Base-by-base conservation (phyloP, 2,329 filamentous ascomycete species). In the Alternaria novae-zelandiae region DNA sequence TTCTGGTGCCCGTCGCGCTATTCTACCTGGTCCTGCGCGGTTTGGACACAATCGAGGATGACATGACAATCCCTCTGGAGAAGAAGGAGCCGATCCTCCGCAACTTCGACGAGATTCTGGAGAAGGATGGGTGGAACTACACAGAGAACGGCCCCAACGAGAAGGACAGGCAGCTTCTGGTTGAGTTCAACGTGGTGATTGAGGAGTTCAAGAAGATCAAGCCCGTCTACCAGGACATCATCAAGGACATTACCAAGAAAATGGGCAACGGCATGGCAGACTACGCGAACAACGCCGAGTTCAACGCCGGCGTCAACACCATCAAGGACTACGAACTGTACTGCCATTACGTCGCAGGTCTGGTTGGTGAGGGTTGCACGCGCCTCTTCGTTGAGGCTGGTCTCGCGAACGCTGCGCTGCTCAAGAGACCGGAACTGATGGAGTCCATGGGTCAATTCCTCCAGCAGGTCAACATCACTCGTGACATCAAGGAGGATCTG, bases 251-350 rank as follows among this genome's bases (percentile, higher is more conserved):
- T 77, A 93, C 94, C 30, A 85, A 90, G 76, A 92, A 93, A 83
- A 99, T 99, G 96, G 95, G 94, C 68, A 94, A 98, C 76, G 96
- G 96, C 71, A 99, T 99, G 96, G 96, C 96, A 26, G 95, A 99
- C 82, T 99, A 97, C 79, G 92, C 88, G 44, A 86, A 91, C 70
- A 96, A 96, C 74, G 90, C 92, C 13, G 92, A 96, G 73, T 87
- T 91, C 81, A 93, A 94, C 73, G 89, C 93, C 63, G 93, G 93
- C 51, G 90, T 98, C 63, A 86, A 93, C 76, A 95, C 92, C 0
- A 83, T 97, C 71, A 86, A 90, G 56, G 94, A 98, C 72, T 99
- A 98, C 80, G 94, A 99, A 83, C 84, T 94, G 58, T 99, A 99
- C 85, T 99, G 96, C 83, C 94, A 97, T 81, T 98, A 98, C 77